Evolutionary conservation across 2,329 filamentous ascomycete genomes (phyloP).

Genomic region (Apiospora aurea): DNA sequence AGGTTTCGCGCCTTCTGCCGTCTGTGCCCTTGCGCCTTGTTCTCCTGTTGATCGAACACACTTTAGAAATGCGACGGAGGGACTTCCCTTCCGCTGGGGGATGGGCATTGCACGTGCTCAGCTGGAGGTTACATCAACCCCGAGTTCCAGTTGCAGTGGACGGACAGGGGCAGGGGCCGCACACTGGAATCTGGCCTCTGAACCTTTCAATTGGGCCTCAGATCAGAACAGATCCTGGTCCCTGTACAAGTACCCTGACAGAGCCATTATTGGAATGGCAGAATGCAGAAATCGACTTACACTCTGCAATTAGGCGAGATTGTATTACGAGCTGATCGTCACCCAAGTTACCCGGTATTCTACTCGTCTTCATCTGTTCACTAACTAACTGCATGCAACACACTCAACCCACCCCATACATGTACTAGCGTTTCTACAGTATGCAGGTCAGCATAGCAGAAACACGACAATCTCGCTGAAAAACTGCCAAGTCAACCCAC

Average conservation of each 20-base stretch:
- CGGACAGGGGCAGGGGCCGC: neutral
- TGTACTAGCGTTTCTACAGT: neutral
- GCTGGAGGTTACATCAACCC: conserved; percentile 15
- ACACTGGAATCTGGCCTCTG: neutral
- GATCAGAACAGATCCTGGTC: neutral
- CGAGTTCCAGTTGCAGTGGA: neutral
- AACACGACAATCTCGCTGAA: neutral
- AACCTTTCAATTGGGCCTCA: neutral
- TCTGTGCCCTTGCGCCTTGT: conserved; percentile 2
- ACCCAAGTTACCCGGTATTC: neutral
- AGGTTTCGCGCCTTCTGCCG: neutral
- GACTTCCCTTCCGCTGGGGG: neutral
- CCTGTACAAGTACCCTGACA: neutral
- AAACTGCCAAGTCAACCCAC: neutral
- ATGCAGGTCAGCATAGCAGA: neutral
- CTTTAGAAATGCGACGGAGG: neutral
- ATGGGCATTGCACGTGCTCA: neutral
- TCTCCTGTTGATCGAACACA: neutral
- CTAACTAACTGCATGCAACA: neutral
- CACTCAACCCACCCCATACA: neutral
- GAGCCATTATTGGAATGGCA: neutral
- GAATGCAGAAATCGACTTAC: neutral
- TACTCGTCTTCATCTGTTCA: too few relatives aligned
- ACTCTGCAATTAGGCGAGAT: neutral
- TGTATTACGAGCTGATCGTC: neutral